Evolutionary conservation across 2,329 filamentous ascomycete species (phyloP).

Genomic region (Cladosporium velox): DNA sequence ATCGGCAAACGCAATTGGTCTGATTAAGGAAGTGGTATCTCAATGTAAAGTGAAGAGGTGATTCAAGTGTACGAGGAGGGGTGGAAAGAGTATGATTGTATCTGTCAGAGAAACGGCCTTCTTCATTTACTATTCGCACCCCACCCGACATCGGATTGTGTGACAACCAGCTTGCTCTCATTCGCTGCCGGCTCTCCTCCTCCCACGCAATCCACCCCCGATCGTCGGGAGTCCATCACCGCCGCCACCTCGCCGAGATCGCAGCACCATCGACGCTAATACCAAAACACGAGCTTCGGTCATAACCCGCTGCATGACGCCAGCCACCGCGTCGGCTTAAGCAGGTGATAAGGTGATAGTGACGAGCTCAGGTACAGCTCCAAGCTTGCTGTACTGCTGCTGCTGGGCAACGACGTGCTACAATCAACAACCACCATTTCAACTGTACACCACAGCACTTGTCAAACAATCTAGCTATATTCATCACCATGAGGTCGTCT

Average conservation of each 20-base stretch:
- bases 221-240: conserved; percentile 5
- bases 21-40: neutral
- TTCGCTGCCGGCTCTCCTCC: conserved; percentile 9
- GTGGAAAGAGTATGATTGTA: neutral
- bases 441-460: neutral
- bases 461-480: neutral
- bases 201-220: neutral
- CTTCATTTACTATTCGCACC: conserved; percentile 9
- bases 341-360: neutral
- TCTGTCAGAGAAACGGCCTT: conserved; percentile 1
- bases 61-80: neutral
- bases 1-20: neutral
- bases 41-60: neutral
- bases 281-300: neutral
- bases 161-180: conserved; percentile 17
- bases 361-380: conserved; percentile 1
- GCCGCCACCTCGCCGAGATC: conserved; percentile 15
- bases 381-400: neutral
- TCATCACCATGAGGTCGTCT: conserved; percentile 28
- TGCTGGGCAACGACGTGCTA: neutral
- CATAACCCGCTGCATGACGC: conserved; percentile 5
- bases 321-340: conserved; percentile 14
- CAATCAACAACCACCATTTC: neutral
- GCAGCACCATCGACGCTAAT: conserved; percentile 8
- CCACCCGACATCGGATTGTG: conserved; percentile 19